phyloP scores from a whole-genome alignment of 768 basidiomycete genomes.

The Lyophyllum shimeji region DNA sequence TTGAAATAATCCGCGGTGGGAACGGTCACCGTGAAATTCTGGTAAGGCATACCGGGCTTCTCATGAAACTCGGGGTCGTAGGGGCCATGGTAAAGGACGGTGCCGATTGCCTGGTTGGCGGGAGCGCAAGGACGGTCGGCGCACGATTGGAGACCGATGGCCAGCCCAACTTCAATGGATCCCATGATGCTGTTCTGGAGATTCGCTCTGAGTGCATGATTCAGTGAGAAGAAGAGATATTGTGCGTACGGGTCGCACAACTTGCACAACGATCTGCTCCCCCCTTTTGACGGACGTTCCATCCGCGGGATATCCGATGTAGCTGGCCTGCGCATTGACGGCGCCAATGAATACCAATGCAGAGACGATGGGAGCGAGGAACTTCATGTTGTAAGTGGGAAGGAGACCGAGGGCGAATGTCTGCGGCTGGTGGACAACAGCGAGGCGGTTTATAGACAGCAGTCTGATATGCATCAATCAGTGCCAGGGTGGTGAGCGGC shows the following conservation, averaged over 20 bases:
- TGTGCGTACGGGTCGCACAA: constrained; percentile 35
- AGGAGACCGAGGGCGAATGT: neutral
- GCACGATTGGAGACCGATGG: constrained; percentile 42
- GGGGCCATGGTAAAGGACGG: constrained; percentile 39
- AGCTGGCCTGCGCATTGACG: constrained; percentile 20
- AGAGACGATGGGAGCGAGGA: constrained; percentile 5
- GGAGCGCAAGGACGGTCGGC: constrained; percentile 14
- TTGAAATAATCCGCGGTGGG: constrained; percentile 21
- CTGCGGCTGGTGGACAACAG: neutral
- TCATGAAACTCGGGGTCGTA: constrained; percentile 34
- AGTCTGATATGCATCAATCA: neutral
- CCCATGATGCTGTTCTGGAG: constrained; percentile 37
- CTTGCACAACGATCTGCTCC: constrained; percentile 29
- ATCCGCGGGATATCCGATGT: constrained; percentile 32
- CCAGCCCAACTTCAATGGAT: constrained; percentile 41
- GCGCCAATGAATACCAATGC: constrained; percentile 7
- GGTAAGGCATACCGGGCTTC: constrained; percentile 32
- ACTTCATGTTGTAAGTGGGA: constrained; percentile 17
- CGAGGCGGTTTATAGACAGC: neutral
- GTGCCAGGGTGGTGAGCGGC: neutral
- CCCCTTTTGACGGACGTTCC: constrained; percentile 27
- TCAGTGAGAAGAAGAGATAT: neutral
- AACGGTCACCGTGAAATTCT: constrained; percentile 43
- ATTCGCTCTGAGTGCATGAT: neutral
- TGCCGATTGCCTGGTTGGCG: constrained; percentile 31